Evolutionary conservation across 148 eudicot genomes (phyloP), one percentile per base, ranked within the genome.

Genomic region (Cornus suecica): DNA sequence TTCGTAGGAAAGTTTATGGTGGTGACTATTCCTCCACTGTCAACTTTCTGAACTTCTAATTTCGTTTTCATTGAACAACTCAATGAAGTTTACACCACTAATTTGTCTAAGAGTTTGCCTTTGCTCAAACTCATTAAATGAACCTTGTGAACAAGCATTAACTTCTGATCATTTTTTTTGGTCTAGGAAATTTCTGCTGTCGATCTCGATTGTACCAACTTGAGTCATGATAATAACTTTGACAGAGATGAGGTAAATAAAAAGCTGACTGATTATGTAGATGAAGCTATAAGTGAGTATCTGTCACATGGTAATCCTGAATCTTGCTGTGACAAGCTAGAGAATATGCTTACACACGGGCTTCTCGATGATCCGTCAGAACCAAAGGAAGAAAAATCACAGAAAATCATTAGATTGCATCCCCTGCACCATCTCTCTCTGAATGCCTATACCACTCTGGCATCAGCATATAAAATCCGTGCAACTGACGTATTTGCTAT

Each of bases 391-490:
- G 63, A 66, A 69, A 66, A 61, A 58, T 65, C 61, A 41, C 74
- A 31, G 37, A 34, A 64, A 28, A 32, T 61, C 23, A 52, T 81
- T 60, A 83, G 76, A 75, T 74, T 83, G 61, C 88, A 86, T 11
- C 90, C 84, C 51, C 68, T 83, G 27, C 85, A 89, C 56, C 83
- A 81, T 81, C 65, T 86, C 22, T 84, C 92, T 22, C 58, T 86
- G 64, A 83, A 78, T 71, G 87, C 86, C 74, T 89, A 83, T 78
- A 83, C 84, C 13, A 76, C 84, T 32, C 74, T 87, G 70, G 77
- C 75, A 30, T 89, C 88, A 16, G 81, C 84, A 23, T 85, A 84
- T 64, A 83, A 71, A 77, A 71, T 82, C 37, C 82, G 67, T 11
- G 86, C 86, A 26, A 48, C 22, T 60, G 75, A 74, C 41, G 18